Percentiles rank a stretch among this genome's conserved stretches.
phyloP scores from a whole-genome alignment of 495 filamentous ascomycete species.

The Aspergillus ostianus region DNA sequence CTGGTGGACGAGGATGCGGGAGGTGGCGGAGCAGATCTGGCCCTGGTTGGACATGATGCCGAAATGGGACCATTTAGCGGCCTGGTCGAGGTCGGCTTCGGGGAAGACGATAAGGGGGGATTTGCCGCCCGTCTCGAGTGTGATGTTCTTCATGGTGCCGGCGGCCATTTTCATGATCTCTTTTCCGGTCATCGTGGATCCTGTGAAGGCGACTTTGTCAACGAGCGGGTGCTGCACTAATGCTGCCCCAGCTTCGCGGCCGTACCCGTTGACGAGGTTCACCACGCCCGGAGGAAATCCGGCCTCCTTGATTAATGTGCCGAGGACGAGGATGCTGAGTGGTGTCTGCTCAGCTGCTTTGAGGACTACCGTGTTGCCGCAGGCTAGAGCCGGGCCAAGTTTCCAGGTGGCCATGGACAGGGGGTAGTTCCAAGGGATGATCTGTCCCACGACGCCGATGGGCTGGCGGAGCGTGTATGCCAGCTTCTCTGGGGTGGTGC shows the following conservation, averaged over 20 bases:
- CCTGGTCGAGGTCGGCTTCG: slow-evolving; percentile 83
- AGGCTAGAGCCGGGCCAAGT: slow-evolving; percentile 80
- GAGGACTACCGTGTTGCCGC: slow-evolving; percentile 82
- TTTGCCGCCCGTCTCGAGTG: slow-evolving; percentile 89
- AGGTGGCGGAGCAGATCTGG: slow-evolving; percentile 89
- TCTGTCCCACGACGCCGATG: slow-evolving; percentile 85
- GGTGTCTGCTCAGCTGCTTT: slow-evolving; percentile 94
- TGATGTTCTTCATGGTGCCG: slow-evolving; percentile 86
- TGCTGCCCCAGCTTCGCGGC: slow-evolving; percentile 72
- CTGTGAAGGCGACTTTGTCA: slow-evolving; percentile 93
- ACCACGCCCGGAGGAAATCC: slow-evolving; percentile 93
- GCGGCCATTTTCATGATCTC: slow-evolving; percentile 89
- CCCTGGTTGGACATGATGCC: slow-evolving; percentile 79
- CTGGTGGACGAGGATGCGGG: slow-evolving; percentile 80
- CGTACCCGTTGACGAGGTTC: slow-evolving; percentile 84
- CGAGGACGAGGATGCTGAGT: slow-evolving; percentile 76
- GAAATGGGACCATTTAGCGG: slow-evolving; percentile 79
- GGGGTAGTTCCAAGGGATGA: slow-evolving; percentile 93
- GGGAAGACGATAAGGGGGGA: slow-evolving; percentile 81
- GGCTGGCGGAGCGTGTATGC: slow-evolving; percentile 89
- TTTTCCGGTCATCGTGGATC: slow-evolving; percentile 74
- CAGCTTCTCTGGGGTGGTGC: slow-evolving; percentile 73
- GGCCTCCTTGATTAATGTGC: slow-evolving; percentile 74
- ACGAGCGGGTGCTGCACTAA: slow-evolving; percentile 71
- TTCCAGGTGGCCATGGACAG: slow-evolving; percentile 91